Base-by-base conservation (phyloP, 2,329 filamentous ascomycete species). In the Aspergillus japonicus region DNA sequence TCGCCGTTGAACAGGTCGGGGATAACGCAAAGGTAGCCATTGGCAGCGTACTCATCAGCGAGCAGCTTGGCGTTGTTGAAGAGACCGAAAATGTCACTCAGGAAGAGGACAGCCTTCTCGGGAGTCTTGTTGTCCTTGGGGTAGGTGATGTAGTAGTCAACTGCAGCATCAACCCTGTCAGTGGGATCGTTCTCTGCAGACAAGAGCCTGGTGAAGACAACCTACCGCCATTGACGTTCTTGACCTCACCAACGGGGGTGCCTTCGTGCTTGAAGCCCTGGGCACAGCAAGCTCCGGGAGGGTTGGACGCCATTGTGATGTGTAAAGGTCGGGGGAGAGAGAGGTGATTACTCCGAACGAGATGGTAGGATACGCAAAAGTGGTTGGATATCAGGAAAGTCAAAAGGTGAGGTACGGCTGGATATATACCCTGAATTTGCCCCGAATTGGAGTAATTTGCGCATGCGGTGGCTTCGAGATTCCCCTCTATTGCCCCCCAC, bases 1-100 rank as follows among this genome's bases (percentile, higher is more conserved):
- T 91, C 87, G 61, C 87, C 88, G 63, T 86, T 82, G 81, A 92
- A 90, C 55, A 89, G 75, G 73, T 93, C 90, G 29, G 89, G 84
- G 62, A 92, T 82, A 47, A 91, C 77, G 58, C 83, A 83, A 58
- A 87, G 80, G 78, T 91, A 92, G 66, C 88, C 90, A 72, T 89
- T 89, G 64, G 85, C 84, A 59, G 90, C 90, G 73, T 84, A 89
- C 69, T 90, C 85, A 78, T 93, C 90, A 61, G 89, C 89, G 68
- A 92, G 84, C 63, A 89, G 79, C 75, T 88, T 76, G 69, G 80
- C 77, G 75, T 89, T 87, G 73, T 75, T 74, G 72, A 82, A 84
- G 65, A 85, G 79, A 64, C 86, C 86, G 62, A 86, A 82, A 63
- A 87, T 80, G 66, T 88, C 86, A 61, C 81, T 80, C 56, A 86